Percentiles rank a stretch among this genome's conserved stretches.
These are phyloP conservation scores for Singerocomus inundabilis DNA, from an alignment of 1,284 basidiomycete genomes.

Conservation along the genomic window DNA sequence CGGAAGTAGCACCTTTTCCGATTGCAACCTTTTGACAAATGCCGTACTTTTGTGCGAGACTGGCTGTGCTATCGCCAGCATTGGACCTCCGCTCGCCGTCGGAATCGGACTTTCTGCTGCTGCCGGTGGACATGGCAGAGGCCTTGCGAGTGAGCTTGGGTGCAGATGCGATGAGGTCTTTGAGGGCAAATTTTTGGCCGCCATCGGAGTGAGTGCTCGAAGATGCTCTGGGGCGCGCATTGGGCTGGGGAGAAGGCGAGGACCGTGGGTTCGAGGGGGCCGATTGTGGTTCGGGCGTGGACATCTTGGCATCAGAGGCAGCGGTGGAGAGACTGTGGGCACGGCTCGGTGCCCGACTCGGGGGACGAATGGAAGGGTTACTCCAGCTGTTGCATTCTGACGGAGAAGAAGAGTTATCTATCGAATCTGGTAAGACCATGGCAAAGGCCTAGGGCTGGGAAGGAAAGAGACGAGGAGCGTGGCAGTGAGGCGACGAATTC, in stretches of 20 bases:
- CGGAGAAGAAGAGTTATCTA: constrained; percentile 52
- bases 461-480: not conserved
- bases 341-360: constrained; percentile 55
- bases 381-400: constrained; percentile 63
- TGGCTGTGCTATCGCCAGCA: constrained; percentile 59
- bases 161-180: constrained; percentile 65
- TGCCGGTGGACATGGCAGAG: constrained; percentile 64
- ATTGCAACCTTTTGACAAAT: constrained; percentile 97
- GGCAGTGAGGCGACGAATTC: not conserved
- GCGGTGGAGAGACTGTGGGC: constrained; percentile 53
- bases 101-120: constrained; percentile 68
- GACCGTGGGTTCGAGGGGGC: constrained; percentile 30
- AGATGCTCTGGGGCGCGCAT: constrained; percentile 37
- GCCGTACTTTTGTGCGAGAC: constrained; percentile 90
- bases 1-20: constrained; percentile 96
- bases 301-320: constrained; percentile 46
- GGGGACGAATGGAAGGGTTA: constrained; percentile 59
- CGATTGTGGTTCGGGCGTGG: constrained; percentile 14
- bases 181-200: constrained; percentile 78
- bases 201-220: constrained; percentile 56
- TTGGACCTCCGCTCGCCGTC: constrained; percentile 61
- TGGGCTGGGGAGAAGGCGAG: constrained; percentile 29
- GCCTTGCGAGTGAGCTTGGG: constrained; percentile 73
- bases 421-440: constrained; percentile 45
- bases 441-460: not conserved